phyloP scores from a whole-genome alignment of 169 alveolate species.

The Plasmodium blacklocki region DNA sequence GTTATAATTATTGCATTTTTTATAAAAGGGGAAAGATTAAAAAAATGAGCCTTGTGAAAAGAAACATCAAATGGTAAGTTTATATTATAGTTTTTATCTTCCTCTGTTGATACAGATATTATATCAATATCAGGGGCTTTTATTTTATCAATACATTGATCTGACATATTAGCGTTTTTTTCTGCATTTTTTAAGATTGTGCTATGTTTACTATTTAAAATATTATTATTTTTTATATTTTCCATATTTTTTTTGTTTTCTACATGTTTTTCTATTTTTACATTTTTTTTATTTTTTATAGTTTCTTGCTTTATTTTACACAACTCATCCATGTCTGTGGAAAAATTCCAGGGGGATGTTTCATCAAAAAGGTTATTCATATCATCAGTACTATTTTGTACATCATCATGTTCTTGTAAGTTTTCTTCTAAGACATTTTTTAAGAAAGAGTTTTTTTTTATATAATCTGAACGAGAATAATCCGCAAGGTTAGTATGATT shows the following conservation, averaged over 20 bases:
- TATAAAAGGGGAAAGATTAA: constrained; percentile 65
- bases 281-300: not conserved
- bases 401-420: constrained; percentile 10
- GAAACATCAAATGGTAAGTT: constrained; percentile 55
- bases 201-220: not conserved
- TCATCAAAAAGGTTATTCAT: not conserved
- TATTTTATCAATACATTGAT: not conserved
- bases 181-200: not conserved
- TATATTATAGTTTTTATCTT: constrained; percentile 49
- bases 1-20: constrained; percentile 66
- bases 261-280: not conserved
- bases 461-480: not conserved
- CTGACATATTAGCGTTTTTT: too few species aligned
- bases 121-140: constrained; percentile 39
- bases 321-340: constrained; percentile 14
- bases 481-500: not conserved
- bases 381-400: not conserved
- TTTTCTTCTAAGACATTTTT: constrained; percentile 12
- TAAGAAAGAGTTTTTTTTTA: constrained; percentile 30
- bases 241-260: not conserved
- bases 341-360: not conserved
- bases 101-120: constrained; percentile 41
- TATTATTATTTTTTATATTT: not conserved
- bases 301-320: not conserved
- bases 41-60: constrained; percentile 75